These are phyloP conservation scores for Phoma sp. DNA, from an alignment of 2,329 filamentous ascomycete genomes.

Conservation along the genomic window DNA sequence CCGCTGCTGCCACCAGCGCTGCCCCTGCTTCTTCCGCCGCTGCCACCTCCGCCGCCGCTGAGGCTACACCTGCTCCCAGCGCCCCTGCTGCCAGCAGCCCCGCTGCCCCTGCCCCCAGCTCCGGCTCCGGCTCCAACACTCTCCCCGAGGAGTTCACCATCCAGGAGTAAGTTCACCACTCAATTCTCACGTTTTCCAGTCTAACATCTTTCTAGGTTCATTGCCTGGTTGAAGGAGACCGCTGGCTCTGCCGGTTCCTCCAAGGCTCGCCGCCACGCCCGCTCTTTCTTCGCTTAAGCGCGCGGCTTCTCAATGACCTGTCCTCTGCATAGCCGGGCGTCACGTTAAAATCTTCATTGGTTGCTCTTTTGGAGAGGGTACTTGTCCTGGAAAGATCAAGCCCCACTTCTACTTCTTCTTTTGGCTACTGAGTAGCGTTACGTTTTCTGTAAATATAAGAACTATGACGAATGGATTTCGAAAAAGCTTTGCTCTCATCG, in stretches of 20 bases:
- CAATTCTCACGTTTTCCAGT: too few species aligned
- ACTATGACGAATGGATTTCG: slow-evolving; percentile 20
- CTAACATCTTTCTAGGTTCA: slow-evolving; percentile 22
- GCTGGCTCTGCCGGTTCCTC: slow-evolving; percentile 26
- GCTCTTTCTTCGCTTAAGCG: slow-evolving; percentile 49
- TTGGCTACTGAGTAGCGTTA: slow-evolving; percentile 19
- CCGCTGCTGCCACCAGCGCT: slow-evolving; percentile 13
- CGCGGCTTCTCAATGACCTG: slow-evolving; percentile 4
- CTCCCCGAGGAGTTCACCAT: slow-evolving; percentile 42
- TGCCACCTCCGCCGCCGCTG: slow-evolving; percentile 16
- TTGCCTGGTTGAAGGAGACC: slow-evolving; percentile 37
- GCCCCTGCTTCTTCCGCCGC: slow-evolving; percentile 9
- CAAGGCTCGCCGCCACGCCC: slow-evolving; percentile 45
- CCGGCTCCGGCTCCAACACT: slow-evolving; percentile 23
- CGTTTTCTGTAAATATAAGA: slow-evolving; percentile 16
- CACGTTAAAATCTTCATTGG: slow-evolving; percentile 13
- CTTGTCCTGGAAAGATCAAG: slow-evolving; percentile 15
- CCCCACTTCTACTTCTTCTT: slow-evolving; percentile 9
- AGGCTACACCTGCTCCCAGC: slow-evolving; percentile 14
- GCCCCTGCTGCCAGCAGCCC: slow-evolving; percentile 3
- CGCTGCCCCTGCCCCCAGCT: slow-evolving; percentile 13
- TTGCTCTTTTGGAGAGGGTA: slow-evolving; percentile 12
- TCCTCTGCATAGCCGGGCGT: slow-evolving; percentile 20
- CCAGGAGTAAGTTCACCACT: neutral
- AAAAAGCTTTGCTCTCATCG: slow-evolving; percentile 8